These are phyloP conservation scores for Apiospora rasikravindrae DNA, from an alignment of 2,329 filamentous ascomycete genomes.

Conservation along the genomic window DNA sequence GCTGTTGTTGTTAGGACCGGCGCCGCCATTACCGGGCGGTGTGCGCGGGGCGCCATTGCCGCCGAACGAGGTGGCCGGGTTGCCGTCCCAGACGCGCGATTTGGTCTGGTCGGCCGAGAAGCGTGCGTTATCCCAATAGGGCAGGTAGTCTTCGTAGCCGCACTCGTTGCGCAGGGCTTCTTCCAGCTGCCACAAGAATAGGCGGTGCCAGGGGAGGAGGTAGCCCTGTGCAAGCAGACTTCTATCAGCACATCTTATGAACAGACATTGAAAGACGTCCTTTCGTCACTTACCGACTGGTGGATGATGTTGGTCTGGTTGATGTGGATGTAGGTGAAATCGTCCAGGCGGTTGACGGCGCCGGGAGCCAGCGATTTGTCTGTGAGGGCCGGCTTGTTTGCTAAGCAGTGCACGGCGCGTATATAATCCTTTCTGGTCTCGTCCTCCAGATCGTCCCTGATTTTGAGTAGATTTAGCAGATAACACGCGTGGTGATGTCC, in stretches of 20 bases:
- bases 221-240: constrained; percentile 24
- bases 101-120: constrained; percentile 28
- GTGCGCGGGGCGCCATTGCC: constrained; percentile 27
- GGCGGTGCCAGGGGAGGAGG: constrained; percentile 31
- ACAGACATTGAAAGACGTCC: no score
- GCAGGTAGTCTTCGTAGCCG: constrained; percentile 29
- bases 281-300: constrained; percentile 25
- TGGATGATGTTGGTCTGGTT: constrained; percentile 33
- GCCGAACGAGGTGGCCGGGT: constrained; percentile 26
- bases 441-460: constrained; percentile 28
- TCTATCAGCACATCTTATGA: not conserved
- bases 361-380: constrained; percentile 26
- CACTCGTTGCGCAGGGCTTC: constrained; percentile 30
- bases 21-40: constrained; percentile 25
- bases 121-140: constrained; percentile 29
- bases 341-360: constrained; percentile 28
- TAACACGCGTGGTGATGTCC: no score
- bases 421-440: constrained; percentile 27
- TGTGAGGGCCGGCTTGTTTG: constrained; percentile 25
- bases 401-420: constrained; percentile 29
- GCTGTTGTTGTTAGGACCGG: constrained; percentile 11
- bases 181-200: constrained; percentile 32
- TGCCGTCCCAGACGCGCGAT: constrained; percentile 29
- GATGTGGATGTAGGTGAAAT: constrained; percentile 32
- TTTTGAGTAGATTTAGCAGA: not conserved